phyloP scores from a whole-genome alignment of 257 asterid species.

The Haberlea rhodopensis region DNA sequence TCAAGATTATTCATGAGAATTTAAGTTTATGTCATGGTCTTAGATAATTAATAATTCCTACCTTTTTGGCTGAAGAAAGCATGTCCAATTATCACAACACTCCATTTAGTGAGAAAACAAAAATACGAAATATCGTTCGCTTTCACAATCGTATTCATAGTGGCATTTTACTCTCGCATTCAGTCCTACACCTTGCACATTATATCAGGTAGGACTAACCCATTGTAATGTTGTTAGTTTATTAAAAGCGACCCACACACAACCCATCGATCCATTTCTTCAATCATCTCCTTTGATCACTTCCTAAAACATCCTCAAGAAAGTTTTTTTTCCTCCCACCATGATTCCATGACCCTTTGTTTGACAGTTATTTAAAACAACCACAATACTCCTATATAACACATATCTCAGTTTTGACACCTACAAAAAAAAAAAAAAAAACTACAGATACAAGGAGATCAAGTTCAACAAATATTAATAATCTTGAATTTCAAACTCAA shows the following conservation, averaged over 20 bases:
- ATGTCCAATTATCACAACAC: not conserved
- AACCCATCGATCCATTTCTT: not conserved
- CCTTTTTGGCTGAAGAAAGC: not conserved
- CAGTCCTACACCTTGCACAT: not conserved
- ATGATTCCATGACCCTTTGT: not conserved
- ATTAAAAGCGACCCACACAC: not conserved
- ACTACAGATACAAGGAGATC: not conserved
- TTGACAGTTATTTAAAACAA: slow-evolving; percentile 4
- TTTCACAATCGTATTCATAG: not conserved
- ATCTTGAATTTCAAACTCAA: not conserved
- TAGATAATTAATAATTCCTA: not conserved
- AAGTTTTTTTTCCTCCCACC: not conserved
- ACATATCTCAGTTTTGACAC: not conserved
- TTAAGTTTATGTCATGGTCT: too few relatives aligned
- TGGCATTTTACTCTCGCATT: not conserved
- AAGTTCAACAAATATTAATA: not conserved
- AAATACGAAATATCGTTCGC: not conserved
- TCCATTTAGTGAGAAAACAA: not conserved
- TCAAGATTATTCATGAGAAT: not conserved
- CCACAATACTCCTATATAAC: not conserved
- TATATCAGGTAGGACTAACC: not conserved
- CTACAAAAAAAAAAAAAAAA: not conserved
- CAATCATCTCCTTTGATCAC: not conserved
- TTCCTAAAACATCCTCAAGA: not conserved
- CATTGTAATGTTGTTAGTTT: not conserved